Evolutionary conservation across 805 yeast species (phyloP).

Genomic region (Martiniozyma abietophila): DNA sequence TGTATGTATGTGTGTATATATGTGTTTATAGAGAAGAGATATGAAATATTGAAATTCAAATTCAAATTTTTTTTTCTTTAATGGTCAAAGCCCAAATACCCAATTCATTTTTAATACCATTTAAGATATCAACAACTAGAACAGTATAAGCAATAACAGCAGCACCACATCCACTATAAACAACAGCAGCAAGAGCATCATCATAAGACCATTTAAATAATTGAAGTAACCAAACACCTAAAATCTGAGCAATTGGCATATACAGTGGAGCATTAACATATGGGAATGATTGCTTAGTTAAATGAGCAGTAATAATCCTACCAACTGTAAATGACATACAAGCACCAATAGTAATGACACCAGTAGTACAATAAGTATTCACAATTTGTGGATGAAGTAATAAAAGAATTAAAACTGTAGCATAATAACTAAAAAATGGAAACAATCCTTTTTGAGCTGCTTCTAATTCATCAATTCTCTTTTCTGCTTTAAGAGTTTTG

Average conservation of each 20-base stretch:
- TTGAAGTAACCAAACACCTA: constrained; percentile 26
- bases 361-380: constrained; percentile 38
- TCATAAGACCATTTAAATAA: constrained; percentile 32
- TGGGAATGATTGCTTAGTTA: constrained; percentile 76
- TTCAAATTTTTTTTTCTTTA: too few species aligned
- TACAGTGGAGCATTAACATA: constrained; percentile 58
- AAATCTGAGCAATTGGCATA: constrained; percentile 47
- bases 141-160: constrained; percentile 59
- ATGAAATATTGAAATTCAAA: too few species aligned
- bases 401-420: constrained; percentile 37
- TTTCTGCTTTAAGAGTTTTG: constrained; percentile 31
- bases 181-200: constrained; percentile 38
- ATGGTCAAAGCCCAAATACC: constrained; percentile 82
- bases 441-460: constrained; percentile 26
- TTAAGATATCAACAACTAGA: constrained; percentile 69
- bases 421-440: constrained; percentile 57
- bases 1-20: too few species aligned
- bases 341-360: constrained; percentile 61
- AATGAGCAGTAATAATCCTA: constrained; percentile 77
- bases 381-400: constrained; percentile 45
- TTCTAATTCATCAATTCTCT: constrained; percentile 29
- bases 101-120: constrained; percentile 67
- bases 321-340: constrained; percentile 84
- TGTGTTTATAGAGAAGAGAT: too few species aligned
- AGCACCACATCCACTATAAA: constrained; percentile 60